Percentiles rank a stretch among this genome's conserved stretches.
These are phyloP conservation scores for Claviceps sp. DNA, from an alignment of 2,329 filamentous ascomycete species.

Conservation along the genomic window DNA sequence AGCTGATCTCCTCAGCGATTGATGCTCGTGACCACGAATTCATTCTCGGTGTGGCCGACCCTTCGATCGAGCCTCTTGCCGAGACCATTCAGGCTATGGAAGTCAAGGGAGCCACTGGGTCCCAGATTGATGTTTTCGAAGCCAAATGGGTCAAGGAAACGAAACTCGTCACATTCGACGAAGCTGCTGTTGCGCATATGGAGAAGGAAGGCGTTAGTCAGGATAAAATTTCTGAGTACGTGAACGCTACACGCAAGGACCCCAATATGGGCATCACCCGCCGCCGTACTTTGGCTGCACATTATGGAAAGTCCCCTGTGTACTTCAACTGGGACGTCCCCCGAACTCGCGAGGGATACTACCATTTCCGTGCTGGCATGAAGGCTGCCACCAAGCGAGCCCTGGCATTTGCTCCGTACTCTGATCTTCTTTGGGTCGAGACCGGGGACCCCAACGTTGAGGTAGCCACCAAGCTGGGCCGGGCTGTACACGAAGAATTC, in stretches of 20 bases:
- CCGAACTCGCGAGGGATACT: constrained; percentile 84
- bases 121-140: constrained; percentile 78
- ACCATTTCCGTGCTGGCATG: constrained; percentile 79
- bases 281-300: constrained; percentile 57
- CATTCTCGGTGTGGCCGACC: constrained; percentile 73
- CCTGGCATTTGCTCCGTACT: constrained; percentile 79
- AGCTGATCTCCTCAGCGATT: constrained; percentile 76
- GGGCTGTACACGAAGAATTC: constrained; percentile 53
- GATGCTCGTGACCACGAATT: constrained; percentile 95
- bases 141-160: constrained; percentile 78
- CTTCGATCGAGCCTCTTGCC: constrained; percentile 62
- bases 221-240: constrained; percentile 54
- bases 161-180: constrained; percentile 79
- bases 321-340: constrained; percentile 87
- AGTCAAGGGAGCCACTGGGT: constrained; percentile 56
- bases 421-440: constrained; percentile 94
- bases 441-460: constrained; percentile 77
- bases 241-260: constrained; percentile 45
- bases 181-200: constrained; percentile 70
- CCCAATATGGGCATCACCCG: constrained; percentile 65
- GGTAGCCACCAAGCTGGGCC: constrained; percentile 62
- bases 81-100: constrained; percentile 91
- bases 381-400: constrained; percentile 83
- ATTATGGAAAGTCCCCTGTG: constrained; percentile 53
- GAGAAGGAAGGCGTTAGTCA: constrained; percentile 49